These are phyloP conservation scores for Aspergillaceae sp. DNA, from an alignment of 2,329 filamentous ascomycete genomes.

Conservation along the genomic window DNA sequence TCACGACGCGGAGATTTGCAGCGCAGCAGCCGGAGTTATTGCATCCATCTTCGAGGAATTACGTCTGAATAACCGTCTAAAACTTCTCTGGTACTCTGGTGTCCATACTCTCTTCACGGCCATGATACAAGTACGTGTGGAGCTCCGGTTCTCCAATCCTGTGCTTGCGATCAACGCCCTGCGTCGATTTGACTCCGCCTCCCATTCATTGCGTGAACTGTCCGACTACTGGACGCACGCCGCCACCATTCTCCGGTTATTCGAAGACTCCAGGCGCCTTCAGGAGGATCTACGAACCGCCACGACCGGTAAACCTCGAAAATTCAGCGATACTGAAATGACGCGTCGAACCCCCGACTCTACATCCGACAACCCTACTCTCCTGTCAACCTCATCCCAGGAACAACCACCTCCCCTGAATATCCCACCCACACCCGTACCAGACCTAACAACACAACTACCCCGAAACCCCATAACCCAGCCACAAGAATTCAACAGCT, in stretches of 20 bases:
- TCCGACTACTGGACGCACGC: slow-evolving; percentile 38
- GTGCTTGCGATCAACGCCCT: slow-evolving; percentile 39
- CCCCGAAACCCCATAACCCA: slow-evolving; percentile 11
- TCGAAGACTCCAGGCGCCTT: slow-evolving; percentile 36
- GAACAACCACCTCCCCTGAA: slow-evolving; percentile 5
- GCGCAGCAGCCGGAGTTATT: slow-evolving; percentile 37
- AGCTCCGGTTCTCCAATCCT: slow-evolving; percentile 39
- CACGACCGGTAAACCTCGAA: slow-evolving; percentile 24
- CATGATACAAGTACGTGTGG: slow-evolving; percentile 40
- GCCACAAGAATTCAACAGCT: slow-evolving; percentile 23
- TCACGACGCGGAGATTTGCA: slow-evolving; percentile 40
- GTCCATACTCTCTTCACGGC: slow-evolving; percentile 39
- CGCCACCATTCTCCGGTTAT: slow-evolving; percentile 35
- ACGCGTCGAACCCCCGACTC: slow-evolving; percentile 6
- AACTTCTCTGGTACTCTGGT: slow-evolving; percentile 37
- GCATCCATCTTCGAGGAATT: slow-evolving; percentile 39
- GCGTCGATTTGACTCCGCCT: slow-evolving; percentile 36
- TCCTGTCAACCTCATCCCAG: slow-evolving; percentile 11
- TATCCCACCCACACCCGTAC: slow-evolving; percentile 12
- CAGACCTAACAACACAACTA: slow-evolving; percentile 18
- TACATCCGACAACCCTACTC: not conserved
- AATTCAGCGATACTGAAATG: slow-evolving; percentile 13
- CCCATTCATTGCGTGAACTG: slow-evolving; percentile 34
- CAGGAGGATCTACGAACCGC: slow-evolving; percentile 34
- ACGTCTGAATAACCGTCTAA: slow-evolving; percentile 33